phyloP scores from a whole-genome alignment of 2,329 filamentous ascomycete species.

The Aspergillus intermedius region DNA sequence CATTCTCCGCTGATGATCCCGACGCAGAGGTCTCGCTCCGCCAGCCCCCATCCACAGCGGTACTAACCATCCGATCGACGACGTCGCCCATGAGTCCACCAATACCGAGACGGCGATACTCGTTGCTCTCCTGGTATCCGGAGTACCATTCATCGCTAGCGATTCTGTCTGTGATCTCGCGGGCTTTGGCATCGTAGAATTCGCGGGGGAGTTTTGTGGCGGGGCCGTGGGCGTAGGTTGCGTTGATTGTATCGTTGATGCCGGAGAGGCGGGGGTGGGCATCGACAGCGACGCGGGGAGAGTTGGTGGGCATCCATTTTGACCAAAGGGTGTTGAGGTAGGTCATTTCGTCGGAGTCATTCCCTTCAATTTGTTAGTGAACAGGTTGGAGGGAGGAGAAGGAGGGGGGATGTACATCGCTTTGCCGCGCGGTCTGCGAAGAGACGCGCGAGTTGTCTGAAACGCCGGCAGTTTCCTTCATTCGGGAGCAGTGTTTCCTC shows the following conservation, averaged over 20 bases:
- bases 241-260: constrained; percentile 90
- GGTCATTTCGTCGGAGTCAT: constrained; percentile 69
- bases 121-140: constrained; percentile 74
- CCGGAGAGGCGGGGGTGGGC: constrained; percentile 76
- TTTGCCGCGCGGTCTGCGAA: constrained; percentile 67
- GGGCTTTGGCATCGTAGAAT: constrained; percentile 74
- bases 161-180: constrained; percentile 63
- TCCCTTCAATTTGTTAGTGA: constrained; percentile 40
- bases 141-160: constrained; percentile 88
- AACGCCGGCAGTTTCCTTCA: constrained; percentile 65
- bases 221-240: constrained; percentile 76
- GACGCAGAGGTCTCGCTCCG: constrained; percentile 47
- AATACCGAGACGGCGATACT: constrained; percentile 86
- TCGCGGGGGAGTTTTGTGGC: constrained; percentile 71
- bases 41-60: constrained; percentile 54
- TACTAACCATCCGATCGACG: constrained; percentile 63
- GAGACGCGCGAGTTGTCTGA: constrained; percentile 61
- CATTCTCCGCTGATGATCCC: constrained; percentile 36
- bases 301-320: constrained; percentile 75
- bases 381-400: not conserved
- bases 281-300: constrained; percentile 69
- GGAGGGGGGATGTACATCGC: constrained; percentile 46
- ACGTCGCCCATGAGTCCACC: constrained; percentile 79
- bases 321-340: constrained; percentile 72
- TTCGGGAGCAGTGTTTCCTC: constrained; percentile 80